Conservation (phyloP, 352 stramenopile genomes). For the Globisporangium emineosum region DNA sequence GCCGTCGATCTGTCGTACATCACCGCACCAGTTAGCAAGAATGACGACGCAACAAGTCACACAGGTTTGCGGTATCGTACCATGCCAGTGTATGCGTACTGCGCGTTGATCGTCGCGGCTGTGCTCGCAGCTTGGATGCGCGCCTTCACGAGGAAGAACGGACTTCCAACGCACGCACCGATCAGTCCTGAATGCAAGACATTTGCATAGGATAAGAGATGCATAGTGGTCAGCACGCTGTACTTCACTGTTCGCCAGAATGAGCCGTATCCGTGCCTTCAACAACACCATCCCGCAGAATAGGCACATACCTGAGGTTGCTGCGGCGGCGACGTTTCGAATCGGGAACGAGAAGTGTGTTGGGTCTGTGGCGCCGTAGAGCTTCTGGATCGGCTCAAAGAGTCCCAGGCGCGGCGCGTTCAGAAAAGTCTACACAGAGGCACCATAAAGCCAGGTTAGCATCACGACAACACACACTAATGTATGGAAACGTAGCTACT, state of each 20-base stretch:
- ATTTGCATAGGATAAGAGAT: not conserved
- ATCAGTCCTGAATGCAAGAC: conserved; percentile 50
- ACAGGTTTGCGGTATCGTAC: conserved; percentile 25
- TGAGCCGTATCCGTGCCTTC: not conserved
- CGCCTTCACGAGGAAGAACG: conserved; percentile 85
- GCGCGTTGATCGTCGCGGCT: conserved; percentile 67
- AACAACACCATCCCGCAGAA: not conserved
- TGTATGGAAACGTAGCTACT: not conserved
- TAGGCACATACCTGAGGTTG: conserved; percentile 47
- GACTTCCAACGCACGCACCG: conserved; percentile 71
- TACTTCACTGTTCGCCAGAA: not conserved
- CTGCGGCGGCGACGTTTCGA: conserved; percentile 70
- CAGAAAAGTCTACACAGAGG: conserved; percentile 52
- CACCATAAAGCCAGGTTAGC: not conserved
- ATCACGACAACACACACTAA: conserved; percentile 1
- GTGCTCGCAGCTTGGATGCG: conserved; percentile 81
- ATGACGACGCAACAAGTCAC: no score
- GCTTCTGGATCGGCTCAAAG: conserved; percentile 75
- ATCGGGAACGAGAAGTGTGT: conserved; percentile 68
- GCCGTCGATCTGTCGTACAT: conserved; percentile 76
- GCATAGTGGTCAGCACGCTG: not conserved
- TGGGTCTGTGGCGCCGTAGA: conserved; percentile 79
- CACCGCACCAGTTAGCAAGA: no score
- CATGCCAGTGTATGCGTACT: conserved; percentile 85
- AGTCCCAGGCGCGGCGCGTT: conserved; percentile 75